A percentile compares a stretch with the other conserved stretches of the same genome.
These are phyloP conservation scores for Tolypocladium sp. DNA, from an alignment of 2,329 filamentous ascomycete genomes.

Conservation along the genomic window DNA sequence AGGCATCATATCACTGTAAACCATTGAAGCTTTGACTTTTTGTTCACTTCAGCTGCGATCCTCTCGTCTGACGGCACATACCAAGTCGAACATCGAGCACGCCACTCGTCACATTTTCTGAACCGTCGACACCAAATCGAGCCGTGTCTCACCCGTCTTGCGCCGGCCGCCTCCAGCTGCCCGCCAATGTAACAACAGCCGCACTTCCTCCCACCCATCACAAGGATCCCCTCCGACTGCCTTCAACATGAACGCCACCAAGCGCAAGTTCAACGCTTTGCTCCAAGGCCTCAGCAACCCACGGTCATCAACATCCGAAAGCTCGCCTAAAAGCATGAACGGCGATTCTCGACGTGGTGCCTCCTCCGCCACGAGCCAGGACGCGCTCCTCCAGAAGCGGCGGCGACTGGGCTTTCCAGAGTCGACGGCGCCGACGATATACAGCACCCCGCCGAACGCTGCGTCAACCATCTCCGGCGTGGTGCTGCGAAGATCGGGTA, in stretches of 20 bases:
- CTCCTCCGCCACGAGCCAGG: slow-evolving; percentile 15
- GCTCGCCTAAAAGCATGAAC: slow-evolving; percentile 11
- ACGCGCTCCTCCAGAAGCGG: slow-evolving; percentile 41
- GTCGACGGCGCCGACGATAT: slow-evolving; percentile 23
- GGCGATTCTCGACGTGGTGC: slow-evolving; percentile 6
- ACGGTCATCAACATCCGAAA: slow-evolving; percentile 7
- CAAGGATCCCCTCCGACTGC: neutral
- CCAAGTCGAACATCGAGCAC: neutral
- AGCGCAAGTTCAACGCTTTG: slow-evolving; percentile 72
- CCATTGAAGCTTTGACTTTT: neutral
- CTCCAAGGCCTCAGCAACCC: slow-evolving; percentile 54
- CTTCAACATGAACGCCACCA: slow-evolving; percentile 59
- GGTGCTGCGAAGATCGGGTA: slow-evolving; percentile 1
- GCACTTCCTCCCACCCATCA: neutral
- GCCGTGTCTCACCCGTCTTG: neutral
- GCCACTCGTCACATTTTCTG: neutral
- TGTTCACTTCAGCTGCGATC: neutral
- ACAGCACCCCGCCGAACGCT: slow-evolving; percentile 6
- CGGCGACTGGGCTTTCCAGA: slow-evolving; percentile 38
- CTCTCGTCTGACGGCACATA: neutral
- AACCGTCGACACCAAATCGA: neutral
- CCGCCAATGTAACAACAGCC: neutral
- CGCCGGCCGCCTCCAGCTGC: neutral
- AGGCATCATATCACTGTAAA: neutral
- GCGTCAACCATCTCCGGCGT: slow-evolving; percentile 9